These are phyloP conservation scores for Ogataea nakhonphanomensis DNA, from an alignment of 805 yeast genomes.

Conservation along the genomic window DNA sequence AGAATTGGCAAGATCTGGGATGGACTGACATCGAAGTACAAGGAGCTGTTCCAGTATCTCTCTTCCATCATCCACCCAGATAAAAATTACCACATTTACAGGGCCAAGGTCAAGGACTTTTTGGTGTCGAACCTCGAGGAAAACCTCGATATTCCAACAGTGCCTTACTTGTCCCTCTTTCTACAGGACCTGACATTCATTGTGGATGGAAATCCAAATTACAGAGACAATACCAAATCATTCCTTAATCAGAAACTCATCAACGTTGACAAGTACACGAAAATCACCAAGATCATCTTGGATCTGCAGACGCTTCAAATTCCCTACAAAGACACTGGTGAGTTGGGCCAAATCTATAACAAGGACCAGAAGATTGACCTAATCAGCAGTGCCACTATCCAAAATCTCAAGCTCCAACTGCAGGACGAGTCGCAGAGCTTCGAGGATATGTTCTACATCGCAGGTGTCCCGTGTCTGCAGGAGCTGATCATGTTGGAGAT, in stretches of 20 bases:
- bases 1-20: conserved; percentile 61
- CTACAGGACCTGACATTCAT: conserved; percentile 77
- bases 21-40: conserved; percentile 54
- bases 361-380: conserved; percentile 22
- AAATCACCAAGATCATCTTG: conserved; percentile 61
- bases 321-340: conserved; percentile 42
- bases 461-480: conserved; percentile 42
- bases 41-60: conserved; percentile 59
- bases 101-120: conserved; percentile 58
- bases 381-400: conserved; percentile 30
- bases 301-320: conserved; percentile 68
- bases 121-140: conserved; percentile 43
- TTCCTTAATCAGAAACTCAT: conserved; percentile 57
- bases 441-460: conserved; percentile 37
- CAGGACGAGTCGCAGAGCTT: conserved; percentile 14
- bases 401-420: conserved; percentile 22
- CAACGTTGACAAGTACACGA: conserved; percentile 71
- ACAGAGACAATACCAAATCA: conserved; percentile 48
- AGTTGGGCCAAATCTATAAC: conserved; percentile 28
- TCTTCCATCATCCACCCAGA: conserved; percentile 70
- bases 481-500: conserved; percentile 64
- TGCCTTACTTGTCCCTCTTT: conserved; percentile 73
- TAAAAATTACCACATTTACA: conserved; percentile 66
- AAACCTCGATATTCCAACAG: conserved; percentile 54
- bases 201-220: conserved; percentile 76